phyloP scores from a whole-genome alignment of 164 flowering plant genomes.

The Tetrastigma voinierianum region DNA sequence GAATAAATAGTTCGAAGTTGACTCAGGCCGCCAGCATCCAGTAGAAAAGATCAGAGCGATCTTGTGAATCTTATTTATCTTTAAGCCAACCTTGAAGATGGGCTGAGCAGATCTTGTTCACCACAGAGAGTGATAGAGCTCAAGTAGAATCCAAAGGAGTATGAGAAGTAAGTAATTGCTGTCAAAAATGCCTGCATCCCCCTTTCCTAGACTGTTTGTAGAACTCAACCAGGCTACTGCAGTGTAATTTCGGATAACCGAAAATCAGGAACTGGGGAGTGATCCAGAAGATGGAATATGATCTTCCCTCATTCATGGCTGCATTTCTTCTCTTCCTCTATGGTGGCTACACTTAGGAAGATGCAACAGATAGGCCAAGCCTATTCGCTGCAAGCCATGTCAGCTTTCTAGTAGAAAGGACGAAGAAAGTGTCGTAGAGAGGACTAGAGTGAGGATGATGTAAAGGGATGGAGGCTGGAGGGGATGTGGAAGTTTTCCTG shows the following conservation, averaged over 20 bases:
- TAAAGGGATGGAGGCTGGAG: constrained; percentile 65
- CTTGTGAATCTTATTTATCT: constrained; percentile 51
- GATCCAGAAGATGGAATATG: constrained; percentile 38
- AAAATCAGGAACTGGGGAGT: constrained; percentile 38
- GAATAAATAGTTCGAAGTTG: constrained; percentile 52
- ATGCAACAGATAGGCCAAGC: constrained; percentile 41
- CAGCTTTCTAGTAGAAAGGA: constrained; percentile 38
- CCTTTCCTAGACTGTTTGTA: constrained; percentile 46
- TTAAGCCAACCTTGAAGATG: constrained; percentile 44
- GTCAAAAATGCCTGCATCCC: constrained; percentile 48
- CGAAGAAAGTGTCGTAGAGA: constrained; percentile 44
- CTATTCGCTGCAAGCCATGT: constrained; percentile 45
- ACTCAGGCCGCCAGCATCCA: constrained; percentile 57
- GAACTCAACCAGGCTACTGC: constrained; percentile 56
- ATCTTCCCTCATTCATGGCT: constrained; percentile 13
- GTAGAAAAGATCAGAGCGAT: constrained; percentile 54
- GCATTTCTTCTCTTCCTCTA: constrained; percentile 44
- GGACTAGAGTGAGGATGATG: constrained; percentile 48
- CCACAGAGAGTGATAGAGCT: constrained; percentile 46
- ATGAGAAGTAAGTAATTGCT: constrained; percentile 49
- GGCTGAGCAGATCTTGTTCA: constrained; percentile 34
- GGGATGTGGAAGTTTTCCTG: constrained; percentile 40
- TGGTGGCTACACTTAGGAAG: too few species aligned
- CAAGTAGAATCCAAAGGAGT: constrained; percentile 54
- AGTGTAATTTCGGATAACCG: constrained; percentile 41